A percentile compares a stretch with the other conserved stretches of the same genome.
Conservation (phyloP, 495 filamentous ascomycete genomes). For the Polyplosphaeria fusca region DNA sequence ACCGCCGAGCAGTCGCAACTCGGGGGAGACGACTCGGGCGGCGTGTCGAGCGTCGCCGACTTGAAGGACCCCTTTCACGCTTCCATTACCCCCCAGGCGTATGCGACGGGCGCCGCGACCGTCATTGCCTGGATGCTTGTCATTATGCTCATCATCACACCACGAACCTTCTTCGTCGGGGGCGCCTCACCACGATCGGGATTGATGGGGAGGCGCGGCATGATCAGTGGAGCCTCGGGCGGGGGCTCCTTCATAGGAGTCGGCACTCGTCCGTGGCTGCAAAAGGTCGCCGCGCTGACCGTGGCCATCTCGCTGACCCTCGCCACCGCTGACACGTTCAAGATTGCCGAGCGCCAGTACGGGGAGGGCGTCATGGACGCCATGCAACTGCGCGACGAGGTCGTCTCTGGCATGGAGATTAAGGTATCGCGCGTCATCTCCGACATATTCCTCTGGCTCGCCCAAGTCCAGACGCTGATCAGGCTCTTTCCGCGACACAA, state of each 20-base stretch:
- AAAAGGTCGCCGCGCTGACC: constrained; percentile 86
- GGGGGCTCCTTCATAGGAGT: constrained; percentile 73
- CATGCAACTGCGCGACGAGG: constrained; percentile 62
- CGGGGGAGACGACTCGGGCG: constrained; percentile 20
- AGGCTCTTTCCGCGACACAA: constrained; percentile 92
- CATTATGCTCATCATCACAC: constrained; percentile 90
- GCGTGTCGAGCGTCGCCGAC: constrained; percentile 48
- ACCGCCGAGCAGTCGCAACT: constrained; percentile 6
- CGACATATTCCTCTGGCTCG: constrained; percentile 93
- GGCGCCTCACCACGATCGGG: constrained; percentile 63
- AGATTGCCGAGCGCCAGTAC: constrained; percentile 77
- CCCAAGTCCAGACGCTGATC: constrained; percentile 94
- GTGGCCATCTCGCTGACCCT: constrained; percentile 92
- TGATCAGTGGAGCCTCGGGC: constrained; percentile 73
- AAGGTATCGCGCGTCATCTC: constrained; percentile 87
- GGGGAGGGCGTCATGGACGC: constrained; percentile 69
- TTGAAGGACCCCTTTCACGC: constrained; percentile 85
- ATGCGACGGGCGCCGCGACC: constrained; percentile 85
- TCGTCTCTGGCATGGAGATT: constrained; percentile 78
- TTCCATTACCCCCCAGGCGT: constrained; percentile 84
- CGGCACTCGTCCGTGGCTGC: constrained; percentile 91
- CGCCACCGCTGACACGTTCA: constrained; percentile 84
- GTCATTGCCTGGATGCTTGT: constrained; percentile 91
- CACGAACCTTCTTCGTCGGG: constrained; percentile 82
- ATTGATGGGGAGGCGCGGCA: constrained; percentile 75